Evolutionary conservation across 2,329 filamentous ascomycete species (phyloP), one percentile per base, ranked within the genome.

Genomic region (Penicillium sp.): DNA sequence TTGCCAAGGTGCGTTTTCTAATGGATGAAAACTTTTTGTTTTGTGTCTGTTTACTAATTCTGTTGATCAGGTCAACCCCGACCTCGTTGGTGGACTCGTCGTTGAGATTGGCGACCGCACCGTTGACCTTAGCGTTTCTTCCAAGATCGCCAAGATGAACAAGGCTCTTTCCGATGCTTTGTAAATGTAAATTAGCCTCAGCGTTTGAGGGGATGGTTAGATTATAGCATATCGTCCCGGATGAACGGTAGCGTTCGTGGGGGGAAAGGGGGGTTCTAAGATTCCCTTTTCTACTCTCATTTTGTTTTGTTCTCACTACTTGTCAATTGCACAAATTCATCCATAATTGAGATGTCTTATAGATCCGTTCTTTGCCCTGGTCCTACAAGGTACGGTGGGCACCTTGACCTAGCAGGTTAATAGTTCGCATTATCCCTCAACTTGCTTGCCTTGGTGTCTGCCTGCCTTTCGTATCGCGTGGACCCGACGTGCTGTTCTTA

Each of bases 71-170:
- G 90, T 97, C 78, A 94, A 96, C 86, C 85, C 93, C 61, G 93
- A 97, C 58, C 93, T 99, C 74, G 80, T 95, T 66, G 94, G 94
- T 67, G 94, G 94, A 62, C 87, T 99, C 67, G 80, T 99, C 66
- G 93, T 99, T 73, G 93, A 97, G 82, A 89, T 97, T 68, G 93
- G 92, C 72, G 93, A 97, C 84, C 90, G 93, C 75, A 97, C 93
- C 77, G 96, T 99, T 75, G 94, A 99, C 81, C 89, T 97, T 69
- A 94, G 89, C 79, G 92, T 99, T 73, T 93, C 93, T 49, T 84
- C 90, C 76, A 95, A 93, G 85, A 89, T 99, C 79, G 85, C 90
- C 77, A 96, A 92, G 87, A 91, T 99, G 86, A 99, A 99, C 91
- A 99, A 97, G 89, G 88, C 96, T 77, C 89, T 99, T 75, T 92